These are phyloP conservation scores for Colletotrichum endophyticum DNA, from an alignment of 2,329 filamentous ascomycete genomes.

Conservation along the genomic window DNA sequence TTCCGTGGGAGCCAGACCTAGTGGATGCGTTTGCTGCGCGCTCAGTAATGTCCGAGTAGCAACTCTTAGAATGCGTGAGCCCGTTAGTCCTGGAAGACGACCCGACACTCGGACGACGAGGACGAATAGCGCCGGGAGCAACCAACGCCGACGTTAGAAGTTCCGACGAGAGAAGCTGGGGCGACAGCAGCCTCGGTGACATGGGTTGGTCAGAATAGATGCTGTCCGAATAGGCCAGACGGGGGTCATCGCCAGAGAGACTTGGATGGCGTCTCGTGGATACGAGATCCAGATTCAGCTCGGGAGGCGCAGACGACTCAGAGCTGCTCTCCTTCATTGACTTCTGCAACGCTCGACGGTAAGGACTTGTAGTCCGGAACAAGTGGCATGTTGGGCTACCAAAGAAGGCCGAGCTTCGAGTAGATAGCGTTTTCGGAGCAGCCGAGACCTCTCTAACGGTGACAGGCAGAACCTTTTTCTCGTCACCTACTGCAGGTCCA, in stretches of 20 bases:
- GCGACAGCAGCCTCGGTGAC: neutral
- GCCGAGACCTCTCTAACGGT: constrained; percentile 15
- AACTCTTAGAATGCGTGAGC: neutral
- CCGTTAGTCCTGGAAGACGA: too few species aligned
- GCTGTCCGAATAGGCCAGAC: constrained; percentile 49
- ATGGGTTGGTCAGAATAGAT: constrained; percentile 46
- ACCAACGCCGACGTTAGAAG: neutral
- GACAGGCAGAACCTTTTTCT: neutral
- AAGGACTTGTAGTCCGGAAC: constrained; percentile 61
- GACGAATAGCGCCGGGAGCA: neutral
- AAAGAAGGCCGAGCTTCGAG: constrained; percentile 55
- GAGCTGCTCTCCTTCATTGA: constrained; percentile 41
- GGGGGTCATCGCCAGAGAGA: constrained; percentile 43
- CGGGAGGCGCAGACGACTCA: constrained; percentile 17
- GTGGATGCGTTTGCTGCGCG: neutral
- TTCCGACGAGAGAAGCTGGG: neutral
- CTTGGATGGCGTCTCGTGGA: constrained; percentile 40
- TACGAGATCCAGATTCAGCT: constrained; percentile 40
- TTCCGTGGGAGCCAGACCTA: neutral
- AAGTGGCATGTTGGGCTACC: constrained; percentile 55
- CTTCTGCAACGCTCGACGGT: constrained; percentile 54
- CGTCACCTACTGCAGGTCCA: neutral
- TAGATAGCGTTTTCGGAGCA: constrained; percentile 34
- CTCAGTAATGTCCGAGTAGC: neutral
- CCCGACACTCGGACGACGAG: neutral